Percentiles rank a stretch among this genome's conserved stretches.
Evolutionary conservation across 345 rosid genomes (phyloP).

Genomic region (Arabidopsis thaliana): TAIR10.1 NC_003075.7:12323501-12324000

Average conservation of each 20-base stretch:
- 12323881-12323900: neutral
- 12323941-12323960: neutral
- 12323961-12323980: neutral
- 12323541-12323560: slow-evolving; percentile 31
- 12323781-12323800: slow-evolving; percentile 71
- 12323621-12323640: slow-evolving; percentile 75
- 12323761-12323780: slow-evolving; percentile 87
- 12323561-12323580: neutral
- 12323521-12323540: slow-evolving; percentile 73
- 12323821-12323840: slow-evolving; percentile 56
- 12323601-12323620: slow-evolving; percentile 70
- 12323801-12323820: slow-evolving; percentile 94
- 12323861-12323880: slow-evolving; percentile 37
- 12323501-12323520: slow-evolving; percentile 86
- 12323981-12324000: neutral
- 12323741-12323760: slow-evolving; percentile 82
- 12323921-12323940: slow-evolving; percentile 11
- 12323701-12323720: slow-evolving; percentile 76
- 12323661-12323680: slow-evolving; percentile 77
- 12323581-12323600: neutral
- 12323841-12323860: slow-evolving; percentile 67
- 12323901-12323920: neutral
- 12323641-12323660: slow-evolving; percentile 72
- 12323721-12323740: slow-evolving; percentile 55
- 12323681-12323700: slow-evolving; percentile 87